Base-by-base conservation (phyloP, 1,284 basidiomycete genomes). In the Leccinum proximum region DNA sequence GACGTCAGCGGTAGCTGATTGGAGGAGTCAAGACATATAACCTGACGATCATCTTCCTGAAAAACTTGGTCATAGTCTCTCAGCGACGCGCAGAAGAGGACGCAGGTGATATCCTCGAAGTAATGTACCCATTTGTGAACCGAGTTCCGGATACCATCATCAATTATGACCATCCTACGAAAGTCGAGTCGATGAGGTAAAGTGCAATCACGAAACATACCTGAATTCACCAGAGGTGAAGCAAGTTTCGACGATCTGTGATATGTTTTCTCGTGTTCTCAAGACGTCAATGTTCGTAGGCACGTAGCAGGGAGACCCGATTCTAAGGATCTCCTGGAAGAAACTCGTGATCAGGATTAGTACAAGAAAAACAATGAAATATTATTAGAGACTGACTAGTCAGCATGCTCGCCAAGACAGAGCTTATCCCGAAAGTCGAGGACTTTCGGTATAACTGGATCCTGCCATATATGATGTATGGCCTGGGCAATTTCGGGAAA, bases 11-110 rank as follows among this genome's bases (percentile, higher is more conserved):
- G 14, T 22, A n/a, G 14, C 37, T 13, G 9, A 30, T 38, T 4
- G 18, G 16, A 57, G 16, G 35, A 64, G 35, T 13, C 11, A 11
- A 16, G 2, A 40, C 6, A 26, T 63, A 18, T 35, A 59, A 61
- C 65, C 40, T 45, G 50, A 26, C n/a, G 5, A 26, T 38, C 18
- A 13, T 64, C 45, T n/a, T 30, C 48, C 22, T 13, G 35, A 11
- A 35, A 22, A 22, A 50, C 45, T 14, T 38, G 56, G 33, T 64
- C 64, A 30, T 66, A 66, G 8, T 66, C 18, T 16, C 40, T 54
- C 37, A 67, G 33, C 8, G 65, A 57, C 9, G 10, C 40, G 50
- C 48, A 67, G 14, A 67, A 64, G 54, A 64, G 9, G 9, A 65
- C 10, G 9, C 35, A 64, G 10, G 45, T 4, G 18, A 64, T 8